Percentiles rank a stretch among this genome's conserved stretches.
These are phyloP conservation scores for Botrytis pseudocinerea DNA, from an alignment of 2,329 filamentous ascomycete species.

Conservation along the genomic window DNA sequence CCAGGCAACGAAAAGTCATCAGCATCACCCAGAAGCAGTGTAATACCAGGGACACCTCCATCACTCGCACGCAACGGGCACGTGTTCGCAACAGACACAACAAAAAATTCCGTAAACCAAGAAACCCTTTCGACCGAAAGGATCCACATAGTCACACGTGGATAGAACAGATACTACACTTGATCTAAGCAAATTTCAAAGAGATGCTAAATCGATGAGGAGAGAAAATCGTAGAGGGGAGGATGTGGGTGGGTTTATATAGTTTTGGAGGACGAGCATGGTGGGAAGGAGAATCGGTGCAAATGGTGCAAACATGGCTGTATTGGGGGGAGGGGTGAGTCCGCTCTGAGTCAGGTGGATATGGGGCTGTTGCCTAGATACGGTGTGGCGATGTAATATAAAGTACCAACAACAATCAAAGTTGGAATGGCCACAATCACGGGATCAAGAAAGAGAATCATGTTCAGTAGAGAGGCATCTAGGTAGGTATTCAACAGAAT, in stretches of 20 bases:
- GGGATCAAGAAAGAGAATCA: neutral
- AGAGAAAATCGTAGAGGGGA: conserved; percentile 25
- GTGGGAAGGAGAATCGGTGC: conserved; percentile 20
- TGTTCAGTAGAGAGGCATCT: neutral
- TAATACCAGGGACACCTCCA: conserved; percentile 73
- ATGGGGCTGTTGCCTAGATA: neutral
- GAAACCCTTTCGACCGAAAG: conserved; percentile 41
- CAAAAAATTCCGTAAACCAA: neutral
- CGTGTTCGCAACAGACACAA: neutral
- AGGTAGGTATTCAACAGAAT: conserved; percentile 2
- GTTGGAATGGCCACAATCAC: neutral
- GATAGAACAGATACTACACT: conserved; percentile 70
- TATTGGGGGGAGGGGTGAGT: neutral
- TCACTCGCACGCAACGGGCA: conserved; percentile 46
- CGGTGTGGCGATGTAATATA: neutral
- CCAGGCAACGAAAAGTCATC: conserved; percentile 55
- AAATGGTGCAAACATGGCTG: conserved; percentile 15
- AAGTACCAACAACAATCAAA: neutral
- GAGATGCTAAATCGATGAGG: conserved; percentile 43
- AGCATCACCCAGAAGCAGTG: conserved; percentile 71
- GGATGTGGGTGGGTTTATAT: conserved; percentile 10
- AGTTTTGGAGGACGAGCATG: neutral
- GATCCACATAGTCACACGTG: conserved; percentile 69
- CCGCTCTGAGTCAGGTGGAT: neutral
- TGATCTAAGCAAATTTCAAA: conserved; percentile 55